These are phyloP conservation scores for Fusarium graminum DNA, from an alignment of 2,329 filamentous ascomycete genomes.

Conservation along the genomic window DNA sequence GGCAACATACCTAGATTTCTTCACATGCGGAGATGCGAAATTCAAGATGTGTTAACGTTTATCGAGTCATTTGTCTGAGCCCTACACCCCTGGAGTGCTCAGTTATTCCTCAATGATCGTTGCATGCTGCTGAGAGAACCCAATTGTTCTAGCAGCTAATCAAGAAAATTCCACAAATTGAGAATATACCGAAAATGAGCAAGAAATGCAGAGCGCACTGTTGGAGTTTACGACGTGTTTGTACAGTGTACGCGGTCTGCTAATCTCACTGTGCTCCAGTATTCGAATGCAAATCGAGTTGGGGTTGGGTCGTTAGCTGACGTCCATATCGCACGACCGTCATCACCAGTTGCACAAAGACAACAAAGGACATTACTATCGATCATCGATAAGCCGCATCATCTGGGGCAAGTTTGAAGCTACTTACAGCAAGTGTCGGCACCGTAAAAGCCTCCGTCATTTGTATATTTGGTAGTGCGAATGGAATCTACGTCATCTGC, in stretches of 20 bases:
- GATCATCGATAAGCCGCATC: slow-evolving; percentile 23
- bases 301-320: slow-evolving; percentile 34
- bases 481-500: slow-evolving; percentile 39
- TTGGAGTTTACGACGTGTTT: rapidly evolving
- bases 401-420: slow-evolving; percentile 1
- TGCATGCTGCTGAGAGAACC: background rate
- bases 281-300: slow-evolving; percentile 23
- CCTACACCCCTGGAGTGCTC: too few relatives aligned
- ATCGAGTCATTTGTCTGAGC: background rate
- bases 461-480: slow-evolving; percentile 24
- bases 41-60: background rate
- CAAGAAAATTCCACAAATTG: background rate
- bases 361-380: slow-evolving; percentile 10
- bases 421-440: slow-evolving; percentile 15
- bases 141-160: background rate
- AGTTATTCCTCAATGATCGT: background rate
- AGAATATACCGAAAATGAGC: background rate
- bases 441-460: slow-evolving; percentile 15
- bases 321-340: slow-evolving; percentile 29
- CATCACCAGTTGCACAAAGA: slow-evolving; percentile 36
- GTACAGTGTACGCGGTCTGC: background rate
- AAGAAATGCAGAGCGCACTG: slow-evolving; percentile 15
- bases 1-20: background rate
- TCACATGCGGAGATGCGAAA: too few relatives aligned
- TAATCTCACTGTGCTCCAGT: slow-evolving; percentile 35